These are phyloP conservation scores for Paecilomyces sp. DNA, from an alignment of 2,329 filamentous ascomycete species.

Conservation along the genomic window DNA sequence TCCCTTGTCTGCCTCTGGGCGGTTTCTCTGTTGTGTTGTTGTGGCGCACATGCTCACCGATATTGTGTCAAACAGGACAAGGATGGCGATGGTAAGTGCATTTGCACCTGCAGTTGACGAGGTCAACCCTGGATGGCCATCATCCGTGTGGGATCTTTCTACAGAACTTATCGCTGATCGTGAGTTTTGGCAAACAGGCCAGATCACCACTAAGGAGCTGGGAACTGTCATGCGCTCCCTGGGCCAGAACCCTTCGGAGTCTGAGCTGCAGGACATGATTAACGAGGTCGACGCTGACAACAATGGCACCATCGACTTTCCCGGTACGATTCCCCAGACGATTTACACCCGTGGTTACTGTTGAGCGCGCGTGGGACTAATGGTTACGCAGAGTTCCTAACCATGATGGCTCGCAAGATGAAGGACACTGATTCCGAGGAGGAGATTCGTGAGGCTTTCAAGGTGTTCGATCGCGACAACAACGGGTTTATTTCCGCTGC, in stretches of 20 bases:
- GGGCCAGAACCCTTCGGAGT: slow-evolving; percentile 84
- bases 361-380: slow-evolving; percentile 4
- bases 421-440: slow-evolving; percentile 89
- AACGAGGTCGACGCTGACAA: slow-evolving; percentile 90
- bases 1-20: not conserved
- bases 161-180: not conserved
- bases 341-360: not conserved
- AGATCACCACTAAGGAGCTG: slow-evolving; percentile 87
- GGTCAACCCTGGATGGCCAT: not conserved
- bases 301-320: slow-evolving; percentile 88
- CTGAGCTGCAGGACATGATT: slow-evolving; percentile 88
- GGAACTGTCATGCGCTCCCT: slow-evolving; percentile 87
- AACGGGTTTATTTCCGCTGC: slow-evolving; percentile 88
- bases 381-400: slow-evolving; percentile 63
- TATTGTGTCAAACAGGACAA: slow-evolving; percentile 57
- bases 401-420: slow-evolving; percentile 94
- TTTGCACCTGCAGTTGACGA: not conserved
- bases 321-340: slow-evolving; percentile 51
- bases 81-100: slow-evolving; percentile 77
- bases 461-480: slow-evolving; percentile 85
- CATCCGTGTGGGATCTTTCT: not conserved
- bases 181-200: slow-evolving; percentile 47
- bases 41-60: slow-evolving; percentile 12
- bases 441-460: slow-evolving; percentile 84
- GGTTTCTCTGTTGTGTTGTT: slow-evolving; percentile 7